Conservation (phyloP, 2,329 filamentous ascomycete species). For the Alternaria brassicicola region DNA sequence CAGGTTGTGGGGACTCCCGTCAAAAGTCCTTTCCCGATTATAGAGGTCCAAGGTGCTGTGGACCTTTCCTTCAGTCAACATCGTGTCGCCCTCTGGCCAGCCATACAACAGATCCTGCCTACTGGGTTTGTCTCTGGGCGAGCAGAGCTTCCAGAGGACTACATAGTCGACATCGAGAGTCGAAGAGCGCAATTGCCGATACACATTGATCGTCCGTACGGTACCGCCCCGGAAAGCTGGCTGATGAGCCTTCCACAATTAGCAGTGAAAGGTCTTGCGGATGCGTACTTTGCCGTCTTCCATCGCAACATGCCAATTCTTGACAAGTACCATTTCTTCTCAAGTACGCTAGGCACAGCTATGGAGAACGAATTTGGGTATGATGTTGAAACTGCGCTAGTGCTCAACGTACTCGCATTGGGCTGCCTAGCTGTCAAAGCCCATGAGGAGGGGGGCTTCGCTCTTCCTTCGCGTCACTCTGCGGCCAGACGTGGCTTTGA, state of each 20-base stretch:
- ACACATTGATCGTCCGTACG: constrained; percentile 43
- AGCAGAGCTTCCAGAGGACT: constrained; percentile 54
- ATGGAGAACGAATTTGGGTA: constrained; percentile 59
- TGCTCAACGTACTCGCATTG: constrained; percentile 58
- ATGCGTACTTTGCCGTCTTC: constrained; percentile 62
- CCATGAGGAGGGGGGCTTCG: constrained; percentile 58
- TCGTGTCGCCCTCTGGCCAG: constrained; percentile 58
- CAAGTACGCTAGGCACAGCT: constrained; percentile 56
- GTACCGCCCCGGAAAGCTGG: constrained; percentile 50
- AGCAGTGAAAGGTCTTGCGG: constrained; percentile 58
- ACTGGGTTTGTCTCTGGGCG: constrained; percentile 47
- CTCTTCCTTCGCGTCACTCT: constrained; percentile 45
- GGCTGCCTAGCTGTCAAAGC: constrained; percentile 59
- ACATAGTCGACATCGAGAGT: constrained; percentile 58
- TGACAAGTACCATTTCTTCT: constrained; percentile 59
- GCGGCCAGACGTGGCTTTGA: constrained; percentile 25
- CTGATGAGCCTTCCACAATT: constrained; percentile 56
- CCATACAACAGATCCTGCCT: constrained; percentile 53
- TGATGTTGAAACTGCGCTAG: constrained; percentile 59
- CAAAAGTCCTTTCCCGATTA: constrained; percentile 27
- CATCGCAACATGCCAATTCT: constrained; percentile 60
- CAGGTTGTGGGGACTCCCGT: constrained; percentile 34
- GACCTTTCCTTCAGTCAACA: constrained; percentile 60
- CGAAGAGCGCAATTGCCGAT: constrained; percentile 54
- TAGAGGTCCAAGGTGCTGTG: constrained; percentile 31